A percentile compares a stretch with the other conserved stretches of the same genome.
Evolutionary conservation across 305 asterid genomes (phyloP).

Genomic region (Fraxinus velutina): DNA sequence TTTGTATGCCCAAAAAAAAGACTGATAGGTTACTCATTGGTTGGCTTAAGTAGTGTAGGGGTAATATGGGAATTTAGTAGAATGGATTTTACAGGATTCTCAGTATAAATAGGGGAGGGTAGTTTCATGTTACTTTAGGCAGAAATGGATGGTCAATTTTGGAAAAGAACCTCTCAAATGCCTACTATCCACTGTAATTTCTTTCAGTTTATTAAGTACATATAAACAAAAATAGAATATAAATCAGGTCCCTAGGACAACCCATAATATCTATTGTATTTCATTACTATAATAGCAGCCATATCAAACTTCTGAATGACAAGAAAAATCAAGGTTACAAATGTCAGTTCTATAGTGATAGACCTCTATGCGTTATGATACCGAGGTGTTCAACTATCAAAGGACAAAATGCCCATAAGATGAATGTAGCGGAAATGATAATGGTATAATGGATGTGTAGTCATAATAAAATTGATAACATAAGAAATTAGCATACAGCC

Average conservation of each 20-base stretch:
- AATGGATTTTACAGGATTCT: background rate
- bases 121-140: background rate
- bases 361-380: background rate
- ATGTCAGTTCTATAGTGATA: background rate
- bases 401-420: constrained; percentile 1
- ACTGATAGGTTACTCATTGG: background rate
- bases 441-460: background rate
- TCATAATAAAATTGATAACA: background rate
- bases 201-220: background rate
- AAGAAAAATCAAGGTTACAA: background rate
- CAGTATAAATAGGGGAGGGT: background rate
- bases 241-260: background rate
- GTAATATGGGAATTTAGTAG: background rate
- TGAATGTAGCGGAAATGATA: background rate
- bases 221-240: background rate
- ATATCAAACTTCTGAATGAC: background rate
- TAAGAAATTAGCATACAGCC: background rate
- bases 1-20: background rate
- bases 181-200: background rate
- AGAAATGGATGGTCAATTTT: background rate
- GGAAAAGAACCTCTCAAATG: background rate
- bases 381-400: background rate
- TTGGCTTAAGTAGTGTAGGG: background rate
- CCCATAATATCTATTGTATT: background rate
- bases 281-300: background rate